Base-by-base conservation (phyloP, 164 flowering plant species). In the Nymphaea colorata region DNA sequence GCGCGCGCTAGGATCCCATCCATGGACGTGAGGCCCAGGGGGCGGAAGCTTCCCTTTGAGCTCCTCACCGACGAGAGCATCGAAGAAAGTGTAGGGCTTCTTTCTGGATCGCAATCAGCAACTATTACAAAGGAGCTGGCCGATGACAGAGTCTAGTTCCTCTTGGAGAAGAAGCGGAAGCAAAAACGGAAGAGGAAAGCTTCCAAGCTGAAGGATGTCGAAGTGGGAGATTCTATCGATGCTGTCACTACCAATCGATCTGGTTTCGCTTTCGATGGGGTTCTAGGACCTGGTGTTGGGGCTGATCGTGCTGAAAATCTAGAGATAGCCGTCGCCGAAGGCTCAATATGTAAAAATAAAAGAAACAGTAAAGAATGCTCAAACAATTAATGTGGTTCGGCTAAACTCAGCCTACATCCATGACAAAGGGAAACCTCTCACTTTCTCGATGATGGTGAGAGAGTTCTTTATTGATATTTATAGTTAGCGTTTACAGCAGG, bases 1-100 rank as follows among this genome's bases (percentile, higher is more conserved):
- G 57, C 57, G 14, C 8, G 12, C 5, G 8, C 10, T 15, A 5
- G 57, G 5, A 51, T 4, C 59, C 15, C 44, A 59, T 57, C 64
- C 41, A 67, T 67, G 69, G 69, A n/a, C 25, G 17, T 67, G 15
- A 59, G 69, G 42, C 42, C 69, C 10, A 18, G 53, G 6, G 12
- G 64, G n/a, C 41, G 69, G 43, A n/a, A 2, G 10, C 64, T 67
- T 16, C 59, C 69, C 69, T 67, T 67, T 51, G n/a, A 59, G 16
- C 63, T 67, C 41, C 69, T 67, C 6, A 3, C 64, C 51, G 10
- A 17, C n/a, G 64, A 67, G 11, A 67, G 64, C 64, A 16, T 62
- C 7, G 53, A 53, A 18, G 69, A 57, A 36, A 45, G 4, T 5
- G 36, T 6, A 15, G 18, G n/a, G 15, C 11, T 42, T 14, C 53